These are phyloP conservation scores for Gossypioides kirkii DNA, from an alignment of 345 rosid species.

Conservation along the genomic window DNA sequence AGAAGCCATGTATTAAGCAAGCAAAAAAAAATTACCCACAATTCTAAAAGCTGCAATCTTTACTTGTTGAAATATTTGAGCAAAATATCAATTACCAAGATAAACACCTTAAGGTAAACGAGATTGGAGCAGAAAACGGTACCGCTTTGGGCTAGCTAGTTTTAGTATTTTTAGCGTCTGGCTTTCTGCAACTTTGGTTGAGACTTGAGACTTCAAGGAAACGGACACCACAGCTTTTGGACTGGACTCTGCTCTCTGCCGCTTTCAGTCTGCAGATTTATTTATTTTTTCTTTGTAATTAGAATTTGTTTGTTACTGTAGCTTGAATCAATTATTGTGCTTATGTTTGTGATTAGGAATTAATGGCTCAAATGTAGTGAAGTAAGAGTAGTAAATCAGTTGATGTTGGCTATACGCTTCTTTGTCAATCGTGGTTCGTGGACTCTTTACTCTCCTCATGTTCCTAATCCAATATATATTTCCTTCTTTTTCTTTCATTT, in stretches of 20 bases:
- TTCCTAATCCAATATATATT: no score
- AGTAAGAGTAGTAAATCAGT: background rate
- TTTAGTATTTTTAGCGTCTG: no score
- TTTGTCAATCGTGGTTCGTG: background rate
- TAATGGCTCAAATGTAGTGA: background rate
- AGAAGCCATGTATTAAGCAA: constrained; percentile 49
- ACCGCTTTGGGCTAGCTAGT: no score
- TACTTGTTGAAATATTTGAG: background rate
- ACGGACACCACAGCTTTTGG: background rate
- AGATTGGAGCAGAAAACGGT: no score
- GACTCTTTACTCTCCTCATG: background rate
- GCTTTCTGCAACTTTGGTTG: background rate
- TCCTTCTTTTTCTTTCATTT: no score
- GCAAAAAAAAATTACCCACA: constrained; percentile 10
- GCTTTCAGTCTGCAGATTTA: background rate
- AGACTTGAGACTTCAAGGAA: background rate
- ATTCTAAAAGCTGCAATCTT: constrained; percentile 9
- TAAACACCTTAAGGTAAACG: background rate
- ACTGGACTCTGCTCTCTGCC: background rate
- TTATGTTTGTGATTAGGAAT: background rate
- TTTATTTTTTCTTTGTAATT: background rate
- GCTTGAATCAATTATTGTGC: no score
- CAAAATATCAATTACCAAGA: background rate
- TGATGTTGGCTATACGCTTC: background rate
- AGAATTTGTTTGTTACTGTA: background rate